Evolutionary conservation across 306 rosid genomes (phyloP), one percentile per base, ranked within the genome.

Genomic region (Medicago ruthenica): DNA sequence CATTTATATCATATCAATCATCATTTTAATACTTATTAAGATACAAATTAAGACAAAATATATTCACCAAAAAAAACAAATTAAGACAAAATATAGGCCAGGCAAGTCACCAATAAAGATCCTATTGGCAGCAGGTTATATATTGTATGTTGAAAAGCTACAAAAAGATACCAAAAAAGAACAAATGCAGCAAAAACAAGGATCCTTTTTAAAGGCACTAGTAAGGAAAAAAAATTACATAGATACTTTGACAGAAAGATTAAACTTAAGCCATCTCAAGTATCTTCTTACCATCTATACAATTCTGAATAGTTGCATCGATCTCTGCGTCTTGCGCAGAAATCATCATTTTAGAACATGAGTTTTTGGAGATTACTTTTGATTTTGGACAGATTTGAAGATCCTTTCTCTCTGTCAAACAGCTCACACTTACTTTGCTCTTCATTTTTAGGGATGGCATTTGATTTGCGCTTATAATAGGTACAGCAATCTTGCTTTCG

Each of bases 371-470:
- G 83, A 95, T 92, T 78, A 85, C 73, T 80, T 83, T 84, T 45
- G 97, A 89, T 69, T 89, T 94, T 5, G 86, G 84, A 85, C 96
- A 91, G 17, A 87, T 85, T 57, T 82, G 96, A 79, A 92, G 91
- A 80, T 90, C 92, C 72, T 85, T 75, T 83, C 81, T 92, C 76
- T 92, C 98, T 81, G 82, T 85, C 83, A 95, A 80, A 87, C 95
- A 88, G 82, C 85, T 80, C 50, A 53, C 83, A 81, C 89, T 84
- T 85, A 86, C 87, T 81, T 95, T 89, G 85, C 92, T 85, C 95
- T 95, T 90, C 98, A 92, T 94, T 81, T 89, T 92, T 77, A 92
- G 64, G 75, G 95, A 94, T 90, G 98, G 98, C 98, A 94, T 94
- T 94, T 88, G 98, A 75, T 84, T 90, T 86, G 75, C 45, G 76